Conservation (phyloP, 495 filamentous ascomycete genomes). For the Talaromyces nanjingensis region DNA sequence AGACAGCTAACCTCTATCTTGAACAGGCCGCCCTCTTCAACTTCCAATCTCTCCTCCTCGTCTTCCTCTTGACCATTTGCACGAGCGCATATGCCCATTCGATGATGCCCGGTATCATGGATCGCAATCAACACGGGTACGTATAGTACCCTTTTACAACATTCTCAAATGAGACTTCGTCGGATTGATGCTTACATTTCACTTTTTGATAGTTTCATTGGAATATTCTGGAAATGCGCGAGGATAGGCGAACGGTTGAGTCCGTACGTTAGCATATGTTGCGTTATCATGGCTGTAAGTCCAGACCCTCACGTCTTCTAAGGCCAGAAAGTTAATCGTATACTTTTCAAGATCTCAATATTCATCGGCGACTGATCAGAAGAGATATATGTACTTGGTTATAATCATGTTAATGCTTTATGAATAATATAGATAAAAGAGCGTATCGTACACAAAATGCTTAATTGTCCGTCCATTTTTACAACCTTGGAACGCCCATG, state of each 20-base stretch:
- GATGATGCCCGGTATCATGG: constrained; percentile 84
- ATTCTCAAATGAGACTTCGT: neutral
- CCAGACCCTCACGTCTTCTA: neutral
- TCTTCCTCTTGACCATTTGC: constrained; percentile 91
- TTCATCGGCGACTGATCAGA: constrained; percentile 31
- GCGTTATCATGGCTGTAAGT: constrained; percentile 89
- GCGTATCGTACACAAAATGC: neutral
- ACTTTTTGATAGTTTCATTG: neutral
- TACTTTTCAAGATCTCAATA: constrained; percentile 28
- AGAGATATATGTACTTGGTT: neutral
- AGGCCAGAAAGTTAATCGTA: neutral
- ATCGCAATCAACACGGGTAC: constrained; percentile 86
- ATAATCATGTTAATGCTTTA: neutral
- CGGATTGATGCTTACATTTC: neutral
- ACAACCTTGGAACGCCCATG: neutral
- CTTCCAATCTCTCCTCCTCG: constrained; percentile 88
- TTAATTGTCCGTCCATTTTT: neutral
- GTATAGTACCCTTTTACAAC: constrained; percentile 14
- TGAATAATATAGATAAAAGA: constrained; percentile 2
- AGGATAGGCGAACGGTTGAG: constrained; percentile 88
- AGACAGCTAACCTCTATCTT: neutral
- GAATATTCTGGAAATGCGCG: constrained; percentile 80
- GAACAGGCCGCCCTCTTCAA: constrained; percentile 90
- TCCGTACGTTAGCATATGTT: constrained; percentile 94
- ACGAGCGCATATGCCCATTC: constrained; percentile 89